These are phyloP conservation scores for Juglanconis juglandina DNA, from an alignment of 2,329 filamentous ascomycete genomes.

Conservation along the genomic window DNA sequence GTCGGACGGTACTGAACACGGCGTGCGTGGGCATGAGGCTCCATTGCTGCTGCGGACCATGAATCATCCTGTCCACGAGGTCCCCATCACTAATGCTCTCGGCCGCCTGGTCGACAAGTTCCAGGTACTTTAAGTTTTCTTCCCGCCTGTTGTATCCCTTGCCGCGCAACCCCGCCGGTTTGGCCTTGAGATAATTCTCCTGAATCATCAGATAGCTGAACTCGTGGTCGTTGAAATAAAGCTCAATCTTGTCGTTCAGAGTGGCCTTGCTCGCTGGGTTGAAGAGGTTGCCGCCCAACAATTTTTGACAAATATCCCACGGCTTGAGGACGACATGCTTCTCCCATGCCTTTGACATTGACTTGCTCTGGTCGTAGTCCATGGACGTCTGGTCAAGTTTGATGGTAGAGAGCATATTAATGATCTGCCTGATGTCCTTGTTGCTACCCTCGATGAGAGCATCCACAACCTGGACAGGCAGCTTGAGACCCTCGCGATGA, in stretches of 20 bases:
- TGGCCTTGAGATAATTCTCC: conserved; percentile 90
- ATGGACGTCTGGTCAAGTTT: conserved; percentile 81
- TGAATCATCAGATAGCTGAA: conserved; percentile 97
- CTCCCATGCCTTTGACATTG: conserved; percentile 97
- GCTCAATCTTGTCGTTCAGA: conserved; percentile 94
- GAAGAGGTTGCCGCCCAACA: conserved; percentile 85
- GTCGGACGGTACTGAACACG: conserved; percentile 89
- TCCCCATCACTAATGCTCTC: conserved; percentile 97
- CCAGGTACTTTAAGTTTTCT: conserved; percentile 75
- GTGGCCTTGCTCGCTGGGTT: conserved; percentile 77
- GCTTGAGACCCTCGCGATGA: conserved; percentile 83
- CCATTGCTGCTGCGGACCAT: conserved; percentile 97
- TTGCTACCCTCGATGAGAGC: conserved; percentile 92
- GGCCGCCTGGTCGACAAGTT: conserved; percentile 81
- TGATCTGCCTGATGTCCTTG: conserved; percentile 94
- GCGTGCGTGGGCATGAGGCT: conserved; percentile 96
- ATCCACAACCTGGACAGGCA: conserved; percentile 80
- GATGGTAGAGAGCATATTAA: conserved; percentile 96
- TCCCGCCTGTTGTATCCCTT: conserved; percentile 61
- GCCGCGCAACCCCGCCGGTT: conserved; percentile 62
- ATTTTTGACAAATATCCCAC: conserved; percentile 95
- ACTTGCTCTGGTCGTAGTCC: conserved; percentile 80
- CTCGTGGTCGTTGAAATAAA: conserved; percentile 99
- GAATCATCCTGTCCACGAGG: conserved; percentile 95
- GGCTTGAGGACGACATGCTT: conserved; percentile 96